Evolutionary conservation across 2,329 filamentous ascomycete species (phyloP), one percentile per base, ranked within the genome.

Genomic region (Myotisia sp.): DNA sequence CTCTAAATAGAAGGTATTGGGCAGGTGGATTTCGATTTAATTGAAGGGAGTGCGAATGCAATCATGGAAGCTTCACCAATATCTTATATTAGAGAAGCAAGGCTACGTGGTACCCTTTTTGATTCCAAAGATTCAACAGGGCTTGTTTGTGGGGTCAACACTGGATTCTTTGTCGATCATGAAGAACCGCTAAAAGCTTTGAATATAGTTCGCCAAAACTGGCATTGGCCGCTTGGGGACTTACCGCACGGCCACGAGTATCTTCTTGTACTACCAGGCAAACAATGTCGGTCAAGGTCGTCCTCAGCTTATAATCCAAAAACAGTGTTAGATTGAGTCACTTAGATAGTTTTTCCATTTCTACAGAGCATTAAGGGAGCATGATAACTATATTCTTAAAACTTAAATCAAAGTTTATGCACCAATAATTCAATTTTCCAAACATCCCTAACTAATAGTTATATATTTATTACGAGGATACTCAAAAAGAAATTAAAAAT

Each of bases 141-240:
- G 23, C 41, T 52, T 37, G 48, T 59, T 16, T 57, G 47, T 19
- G 44, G 41, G 34, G 54, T 54, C 34, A 41, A 59, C 44, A 53
- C 56, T 27, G 35, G 37, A 14, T 60, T 61, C 38, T 58, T 52
- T 36, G 55, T 60, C 26, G 53, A 60, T 37, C 54, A 62, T 36
- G 33, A 34, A 10, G 54, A 60, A 40, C 55, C 53, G 26, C 42
- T 56, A 37, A 43, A 48, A 31, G 49, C 42, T 24, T 43, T 56
- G 33, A 39, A 38, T 40, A 46, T 39, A 40, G 47, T 53, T 29
- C 43, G 40, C 31, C 41, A 49, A 33, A 34, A 22, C 9, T 40
- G 46, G 39, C 35, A 47, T 2, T 56, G 53, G 54, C 51, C 51
- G 31, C 43, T 56, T 14, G 52, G 54, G 34, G 48, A 54, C 28